phyloP scores from a whole-genome alignment of 2,329 filamentous ascomycete genomes.

The Alternaria atra region DNA sequence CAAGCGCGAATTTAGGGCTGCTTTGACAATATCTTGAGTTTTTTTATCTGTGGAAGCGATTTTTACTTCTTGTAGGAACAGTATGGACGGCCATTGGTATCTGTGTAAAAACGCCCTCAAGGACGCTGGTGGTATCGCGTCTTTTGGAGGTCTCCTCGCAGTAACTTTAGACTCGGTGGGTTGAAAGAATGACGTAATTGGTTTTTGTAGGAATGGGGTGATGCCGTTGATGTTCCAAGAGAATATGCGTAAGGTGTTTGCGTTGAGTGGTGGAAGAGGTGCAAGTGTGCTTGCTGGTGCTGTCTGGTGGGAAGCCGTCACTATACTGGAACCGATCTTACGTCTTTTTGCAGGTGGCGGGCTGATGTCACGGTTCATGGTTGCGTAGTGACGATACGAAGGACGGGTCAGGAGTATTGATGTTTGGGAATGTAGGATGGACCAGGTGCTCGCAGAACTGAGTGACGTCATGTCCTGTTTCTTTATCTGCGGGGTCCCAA shows the following conservation, averaged over 20 bases:
- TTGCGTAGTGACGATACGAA: background rate
- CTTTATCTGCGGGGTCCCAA: background rate
- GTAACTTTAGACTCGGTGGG: slow-evolving; percentile 5
- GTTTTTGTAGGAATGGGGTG: slow-evolving; percentile 51
- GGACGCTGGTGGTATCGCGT: slow-evolving; percentile 30
- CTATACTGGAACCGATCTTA: slow-evolving; percentile 15
- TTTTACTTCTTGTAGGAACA: slow-evolving; percentile 62
- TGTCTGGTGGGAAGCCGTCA: background rate
- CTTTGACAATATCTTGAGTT: slow-evolving; percentile 52
- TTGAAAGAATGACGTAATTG: slow-evolving; percentile 54
- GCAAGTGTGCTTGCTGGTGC: background rate
- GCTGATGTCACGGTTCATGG: slow-evolving; percentile 36
- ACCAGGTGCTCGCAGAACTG: background rate
- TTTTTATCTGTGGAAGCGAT: slow-evolving; percentile 53
- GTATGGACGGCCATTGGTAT: slow-evolving; percentile 56
- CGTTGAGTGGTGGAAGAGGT: slow-evolving; percentile 7
- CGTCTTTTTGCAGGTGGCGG: slow-evolving; percentile 36
- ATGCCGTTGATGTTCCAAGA: slow-evolving; percentile 63
- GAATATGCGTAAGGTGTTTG: slow-evolving; percentile 49
- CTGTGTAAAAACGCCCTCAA: slow-evolving; percentile 56
- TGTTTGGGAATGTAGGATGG: background rate
- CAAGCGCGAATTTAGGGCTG: slow-evolving; percentile 44
- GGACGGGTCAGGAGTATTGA: background rate
- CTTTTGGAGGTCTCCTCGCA: background rate
- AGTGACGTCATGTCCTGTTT: slow-evolving; percentile 16